A percentile compares a stretch with the other conserved stretches of the same genome.
Conservation (phyloP, 192 early-diverging fungal species). For the Dissophora ornata region DNA sequence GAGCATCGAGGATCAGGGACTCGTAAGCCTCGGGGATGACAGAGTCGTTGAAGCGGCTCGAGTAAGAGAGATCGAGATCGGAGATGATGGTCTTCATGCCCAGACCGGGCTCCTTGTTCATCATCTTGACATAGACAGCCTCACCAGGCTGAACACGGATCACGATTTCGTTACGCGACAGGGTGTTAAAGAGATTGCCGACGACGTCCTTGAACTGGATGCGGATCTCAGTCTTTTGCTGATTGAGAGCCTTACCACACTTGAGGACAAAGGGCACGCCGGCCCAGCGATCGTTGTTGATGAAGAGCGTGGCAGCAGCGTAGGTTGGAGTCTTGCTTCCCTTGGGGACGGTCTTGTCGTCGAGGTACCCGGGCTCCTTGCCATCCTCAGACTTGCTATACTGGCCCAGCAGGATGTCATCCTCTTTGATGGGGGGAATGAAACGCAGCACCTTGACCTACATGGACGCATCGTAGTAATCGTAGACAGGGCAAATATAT, state of each 20-base stretch:
- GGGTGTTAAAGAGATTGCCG: conserved; percentile 79
- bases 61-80: conserved; percentile 95
- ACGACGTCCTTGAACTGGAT: conserved; percentile 96
- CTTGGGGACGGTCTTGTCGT: conserved; percentile 89
- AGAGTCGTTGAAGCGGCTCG: conserved; percentile 85
- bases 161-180: conserved; percentile 95
- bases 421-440: conserved; percentile 80
- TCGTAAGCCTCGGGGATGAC: conserved; percentile 99
- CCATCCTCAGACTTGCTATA: conserved; percentile 85
- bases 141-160: conserved; percentile 95
- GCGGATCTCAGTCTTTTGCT: conserved; percentile 94
- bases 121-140: conserved; percentile 96
- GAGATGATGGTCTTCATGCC: conserved; percentile 85
- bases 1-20: conserved; percentile 90
- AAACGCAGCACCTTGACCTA: conserved; percentile 79
- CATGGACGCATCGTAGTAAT: neutral
- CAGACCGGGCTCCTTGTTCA: conserved; percentile 94
- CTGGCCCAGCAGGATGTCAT: conserved; percentile 92
- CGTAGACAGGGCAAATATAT: too few relatives aligned
- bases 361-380: conserved; percentile 91
- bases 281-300: conserved; percentile 97
- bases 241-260: conserved; percentile 91
- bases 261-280: conserved; percentile 90
- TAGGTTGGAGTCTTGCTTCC: conserved; percentile 92
- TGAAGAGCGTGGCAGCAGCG: conserved; percentile 86